These are phyloP conservation scores for Austroboletus eburneus DNA, from an alignment of 768 basidiomycete species.

Conservation along the genomic window DNA sequence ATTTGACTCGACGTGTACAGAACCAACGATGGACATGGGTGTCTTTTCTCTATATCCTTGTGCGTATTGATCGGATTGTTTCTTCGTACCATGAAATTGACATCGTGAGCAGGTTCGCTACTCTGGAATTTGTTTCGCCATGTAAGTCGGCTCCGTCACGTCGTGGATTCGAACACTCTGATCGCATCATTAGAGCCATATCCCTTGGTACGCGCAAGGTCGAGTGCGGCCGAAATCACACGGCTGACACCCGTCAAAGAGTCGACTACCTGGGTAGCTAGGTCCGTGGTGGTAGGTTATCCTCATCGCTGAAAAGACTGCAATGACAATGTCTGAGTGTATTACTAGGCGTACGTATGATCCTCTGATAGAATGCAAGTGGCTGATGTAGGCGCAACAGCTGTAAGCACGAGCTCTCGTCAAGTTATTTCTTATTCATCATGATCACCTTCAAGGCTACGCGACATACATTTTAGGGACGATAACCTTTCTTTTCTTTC, in stretches of 20 bases:
- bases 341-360: too few species aligned
- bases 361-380: too few species aligned
- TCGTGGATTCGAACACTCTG: not conserved
- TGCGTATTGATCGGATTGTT: not conserved
- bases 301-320: too few species aligned
- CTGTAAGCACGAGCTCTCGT: too few species aligned
- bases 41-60: conserved; percentile 10
- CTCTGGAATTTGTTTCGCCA: conserved; percentile 6
- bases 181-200: not conserved
- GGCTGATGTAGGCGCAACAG: too few species aligned
- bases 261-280: too few species aligned
- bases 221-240: too few species aligned
- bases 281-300: too few species aligned
- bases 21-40: conserved; percentile 7
- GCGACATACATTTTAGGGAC: not conserved
- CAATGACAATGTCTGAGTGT: too few species aligned
- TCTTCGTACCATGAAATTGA: too few species aligned
- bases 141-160: conserved; percentile 3
- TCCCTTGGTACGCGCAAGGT: not conserved
- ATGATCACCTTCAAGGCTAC: not conserved
- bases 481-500: conserved; percentile 1
- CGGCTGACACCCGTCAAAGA: too few species aligned
- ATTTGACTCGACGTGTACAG: conserved; percentile 2
- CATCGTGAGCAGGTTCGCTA: conserved; percentile 10
- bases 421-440: not conserved